Conservation (phyloP, 208 protist genomes). For the Trypanosomatidae sp. region DNA sequence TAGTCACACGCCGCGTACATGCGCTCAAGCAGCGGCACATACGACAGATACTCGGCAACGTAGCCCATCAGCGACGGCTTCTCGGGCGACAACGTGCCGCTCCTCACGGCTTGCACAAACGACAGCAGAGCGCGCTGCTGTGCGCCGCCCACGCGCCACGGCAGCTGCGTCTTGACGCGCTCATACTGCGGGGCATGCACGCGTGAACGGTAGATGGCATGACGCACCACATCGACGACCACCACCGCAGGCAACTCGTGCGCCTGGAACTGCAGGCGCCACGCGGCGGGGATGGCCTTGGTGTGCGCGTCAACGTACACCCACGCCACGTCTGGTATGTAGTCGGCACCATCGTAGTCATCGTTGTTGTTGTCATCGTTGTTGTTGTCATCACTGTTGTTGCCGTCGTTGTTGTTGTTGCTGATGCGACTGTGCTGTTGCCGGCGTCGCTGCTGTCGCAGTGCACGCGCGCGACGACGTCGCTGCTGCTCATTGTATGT, state of each 20-base stretch:
- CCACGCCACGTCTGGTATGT: conserved; percentile 33
- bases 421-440: not conserved
- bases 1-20: conserved; percentile 44
- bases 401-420: conserved; percentile 13
- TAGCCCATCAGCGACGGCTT: conserved; percentile 38
- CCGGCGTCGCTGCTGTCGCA: no score
- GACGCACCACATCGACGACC: conserved; percentile 53
- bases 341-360: conserved; percentile 9
- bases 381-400: conserved; percentile 1
- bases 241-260: conserved; percentile 59
- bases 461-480: not conserved
- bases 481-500: conserved; percentile 12
- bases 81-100: conserved; percentile 27
- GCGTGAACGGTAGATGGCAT: conserved; percentile 52
- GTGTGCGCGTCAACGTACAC: conserved; percentile 32
- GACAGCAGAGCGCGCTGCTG: conserved; percentile 35
- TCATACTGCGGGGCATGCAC: conserved; percentile 43
- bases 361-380: conserved; percentile 5
- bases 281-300: conserved; percentile 29
- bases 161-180: conserved; percentile 34
- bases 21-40: conserved; percentile 18
- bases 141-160: conserved; percentile 46
- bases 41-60: conserved; percentile 38
- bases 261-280: conserved; percentile 46
- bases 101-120: conserved; percentile 46